These are phyloP conservation scores for Pichia sp. DNA, from an alignment of 1,139 yeast species.

Conservation along the genomic window DNA sequence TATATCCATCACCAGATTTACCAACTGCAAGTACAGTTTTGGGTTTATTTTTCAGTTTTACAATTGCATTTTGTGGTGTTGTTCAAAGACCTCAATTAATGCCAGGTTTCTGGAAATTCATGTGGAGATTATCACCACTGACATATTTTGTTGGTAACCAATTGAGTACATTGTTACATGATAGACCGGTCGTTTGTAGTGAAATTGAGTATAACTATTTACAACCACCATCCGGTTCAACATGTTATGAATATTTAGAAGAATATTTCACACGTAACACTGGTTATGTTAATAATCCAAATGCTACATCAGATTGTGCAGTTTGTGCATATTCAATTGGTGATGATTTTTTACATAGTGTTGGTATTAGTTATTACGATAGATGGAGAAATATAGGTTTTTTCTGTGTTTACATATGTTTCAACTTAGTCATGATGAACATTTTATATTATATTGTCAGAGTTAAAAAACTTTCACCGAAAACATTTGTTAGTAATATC, in stretches of 20 bases:
- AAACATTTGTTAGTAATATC: background rate
- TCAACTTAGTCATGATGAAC: slow-evolving; percentile 33
- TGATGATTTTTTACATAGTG: slow-evolving; percentile 42
- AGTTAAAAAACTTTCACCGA: slow-evolving; percentile 20
- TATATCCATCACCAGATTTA: slow-evolving; percentile 52
- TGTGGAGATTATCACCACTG: slow-evolving; percentile 63
- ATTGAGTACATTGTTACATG: slow-evolving; percentile 45
- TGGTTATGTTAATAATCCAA: slow-evolving; percentile 51
- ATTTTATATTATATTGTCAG: slow-evolving; percentile 14
- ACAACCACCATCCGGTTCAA: slow-evolving; percentile 47
- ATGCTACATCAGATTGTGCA: slow-evolving; percentile 46
- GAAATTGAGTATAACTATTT: slow-evolving; percentile 43
- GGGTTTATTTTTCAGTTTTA: slow-evolving; percentile 45
- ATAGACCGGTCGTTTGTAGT: slow-evolving; percentile 48
- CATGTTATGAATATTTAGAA: slow-evolving; percentile 40
- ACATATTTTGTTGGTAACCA: slow-evolving; percentile 57
- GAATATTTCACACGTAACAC: slow-evolving; percentile 30
- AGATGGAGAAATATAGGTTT: slow-evolving; percentile 69
- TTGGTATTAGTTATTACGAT: slow-evolving; percentile 40
- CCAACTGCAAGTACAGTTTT: slow-evolving; percentile 52
- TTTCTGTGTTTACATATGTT: slow-evolving; percentile 46
- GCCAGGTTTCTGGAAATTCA: slow-evolving; percentile 66
- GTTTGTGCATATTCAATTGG: slow-evolving; percentile 52
- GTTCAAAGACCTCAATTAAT: slow-evolving; percentile 47
- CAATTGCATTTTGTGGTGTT: slow-evolving; percentile 55